A percentile compares a stretch with the other conserved stretches of the same genome.
phyloP scores from a whole-genome alignment of 805 yeast genomes.

The Metschnikowia similis region DNA sequence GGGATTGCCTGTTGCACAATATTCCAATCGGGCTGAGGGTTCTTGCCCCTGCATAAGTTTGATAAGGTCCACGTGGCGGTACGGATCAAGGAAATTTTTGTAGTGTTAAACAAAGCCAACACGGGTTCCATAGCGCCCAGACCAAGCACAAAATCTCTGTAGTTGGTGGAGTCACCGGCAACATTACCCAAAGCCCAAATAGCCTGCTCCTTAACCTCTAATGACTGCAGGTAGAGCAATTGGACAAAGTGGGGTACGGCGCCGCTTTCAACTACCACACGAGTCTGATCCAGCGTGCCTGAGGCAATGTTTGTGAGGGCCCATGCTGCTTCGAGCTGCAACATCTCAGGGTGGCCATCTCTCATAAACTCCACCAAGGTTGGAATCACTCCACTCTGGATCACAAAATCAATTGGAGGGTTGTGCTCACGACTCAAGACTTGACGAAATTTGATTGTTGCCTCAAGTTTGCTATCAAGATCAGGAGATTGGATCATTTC shows the following conservation, averaged over 20 bases:
- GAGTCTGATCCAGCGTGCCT: conserved; percentile 86
- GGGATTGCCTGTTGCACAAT: conserved; percentile 85
- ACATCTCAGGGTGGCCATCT: conserved; percentile 67
- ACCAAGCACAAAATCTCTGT: conserved; percentile 82
- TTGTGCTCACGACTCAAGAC: conserved; percentile 88
- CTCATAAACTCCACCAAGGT: conserved; percentile 82
- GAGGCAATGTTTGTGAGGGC: conserved; percentile 98
- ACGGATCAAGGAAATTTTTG: conserved; percentile 86
- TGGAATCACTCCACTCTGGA: conserved; percentile 91
- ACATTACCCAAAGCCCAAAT: conserved; percentile 99
- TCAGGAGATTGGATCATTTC: conserved; percentile 71
- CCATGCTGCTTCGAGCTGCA: conserved; percentile 99
- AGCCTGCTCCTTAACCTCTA: conserved; percentile 96
- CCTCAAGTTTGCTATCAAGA: conserved; percentile 75
- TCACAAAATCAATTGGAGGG: conserved; percentile 94
- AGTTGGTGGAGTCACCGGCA: conserved; percentile 92
- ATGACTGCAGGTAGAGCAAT: conserved; percentile 71
- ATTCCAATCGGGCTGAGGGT: conserved; percentile 94
- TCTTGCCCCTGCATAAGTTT: conserved; percentile 93
- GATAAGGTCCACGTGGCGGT: conserved; percentile 98
- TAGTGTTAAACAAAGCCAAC: conserved; percentile 67
- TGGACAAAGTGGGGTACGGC: conserved; percentile 91
- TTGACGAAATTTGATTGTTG: conserved; percentile 91
- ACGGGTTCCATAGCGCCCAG: conserved; percentile 90
- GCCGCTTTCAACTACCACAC: conserved; percentile 84